phyloP scores from a whole-genome alignment of 192 early-diverging fungal species.

The Podila verticillata region DNA sequence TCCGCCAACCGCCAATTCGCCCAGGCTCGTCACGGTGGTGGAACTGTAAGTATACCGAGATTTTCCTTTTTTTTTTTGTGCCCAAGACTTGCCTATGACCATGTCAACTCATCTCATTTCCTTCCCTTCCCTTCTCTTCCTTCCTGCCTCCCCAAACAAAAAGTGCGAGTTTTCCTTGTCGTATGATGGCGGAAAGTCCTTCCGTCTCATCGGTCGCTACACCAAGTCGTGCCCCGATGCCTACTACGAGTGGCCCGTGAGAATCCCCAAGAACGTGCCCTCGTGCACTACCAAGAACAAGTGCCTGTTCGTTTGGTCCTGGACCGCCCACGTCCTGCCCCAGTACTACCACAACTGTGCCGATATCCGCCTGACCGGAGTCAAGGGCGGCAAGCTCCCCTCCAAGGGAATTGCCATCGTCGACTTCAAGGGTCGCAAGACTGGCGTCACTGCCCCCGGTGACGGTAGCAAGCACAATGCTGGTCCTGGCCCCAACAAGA shows the following conservation, averaged over 20 bases:
- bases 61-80: background rate
- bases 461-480: constrained; percentile 39
- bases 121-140: background rate
- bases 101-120: background rate
- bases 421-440: constrained; percentile 17
- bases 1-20: constrained; percentile 12
- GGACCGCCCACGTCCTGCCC: constrained; percentile 76
- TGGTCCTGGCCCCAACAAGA: constrained; percentile 18
- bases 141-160: background rate
- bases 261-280: constrained; percentile 49
- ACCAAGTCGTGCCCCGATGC: constrained; percentile 52
- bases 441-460: constrained; percentile 22
- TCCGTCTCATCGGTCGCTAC: constrained; percentile 45
- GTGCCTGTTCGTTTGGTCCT: constrained; percentile 65
- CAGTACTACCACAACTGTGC: constrained; percentile 85
- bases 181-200: constrained; percentile 70
- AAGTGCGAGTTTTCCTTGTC: constrained; percentile 77
- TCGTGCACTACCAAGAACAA: constrained; percentile 40
- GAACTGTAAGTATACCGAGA: constrained; percentile 37
- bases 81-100: background rate
- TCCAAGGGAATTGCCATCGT: constrained; percentile 25
- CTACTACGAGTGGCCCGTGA: constrained; percentile 52
- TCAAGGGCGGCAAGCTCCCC: constrained; percentile 14
- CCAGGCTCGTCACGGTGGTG: constrained; percentile 71
- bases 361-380: constrained; percentile 67